Evolutionary conservation across 208 protist species (phyloP).

Genomic region (Wallacemonas rigidus): DNA sequence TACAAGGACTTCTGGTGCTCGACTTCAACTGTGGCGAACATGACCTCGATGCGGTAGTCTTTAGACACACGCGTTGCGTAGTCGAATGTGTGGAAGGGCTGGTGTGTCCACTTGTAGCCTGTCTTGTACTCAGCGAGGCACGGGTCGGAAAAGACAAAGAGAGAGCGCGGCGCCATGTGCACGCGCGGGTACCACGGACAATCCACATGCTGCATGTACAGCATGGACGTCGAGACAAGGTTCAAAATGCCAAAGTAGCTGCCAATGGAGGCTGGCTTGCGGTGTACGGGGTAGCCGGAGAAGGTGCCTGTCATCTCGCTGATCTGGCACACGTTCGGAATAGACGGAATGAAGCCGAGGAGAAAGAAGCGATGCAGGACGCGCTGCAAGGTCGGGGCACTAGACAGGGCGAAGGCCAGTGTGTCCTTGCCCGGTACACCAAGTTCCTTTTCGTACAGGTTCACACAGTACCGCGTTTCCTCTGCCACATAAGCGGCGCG

Average conservation of each 20-base stretch:
- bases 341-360: slow-evolving; percentile 77
- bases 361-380: slow-evolving; percentile 82
- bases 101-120: slow-evolving; percentile 85
- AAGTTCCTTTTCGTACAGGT: slow-evolving; percentile 84
- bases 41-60: slow-evolving; percentile 91
- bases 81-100: slow-evolving; percentile 88
- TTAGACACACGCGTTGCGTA: slow-evolving; percentile 88
- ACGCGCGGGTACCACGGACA: slow-evolving; percentile 87
- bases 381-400: slow-evolving; percentile 64
- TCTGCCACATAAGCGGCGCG: slow-evolving; percentile 85
- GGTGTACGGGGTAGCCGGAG: slow-evolving; percentile 86
- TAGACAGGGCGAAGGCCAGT: slow-evolving; percentile 73
- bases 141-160: slow-evolving; percentile 82
- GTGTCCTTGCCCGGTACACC: slow-evolving; percentile 82
- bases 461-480: slow-evolving; percentile 90
- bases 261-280: slow-evolving; percentile 78
- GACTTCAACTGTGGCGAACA: slow-evolving; percentile 87
- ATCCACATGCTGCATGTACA: slow-evolving; percentile 82
- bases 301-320: slow-evolving; percentile 92
- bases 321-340: slow-evolving; percentile 88
- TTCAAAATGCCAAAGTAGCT: slow-evolving; percentile 87
- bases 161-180: slow-evolving; percentile 73
- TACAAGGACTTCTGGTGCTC: slow-evolving; percentile 58
- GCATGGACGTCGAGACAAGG: slow-evolving; percentile 80
- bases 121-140: slow-evolving; percentile 85